phyloP scores from a whole-genome alignment of 805 yeast species.

The Metschnikowia lunata region DNA sequence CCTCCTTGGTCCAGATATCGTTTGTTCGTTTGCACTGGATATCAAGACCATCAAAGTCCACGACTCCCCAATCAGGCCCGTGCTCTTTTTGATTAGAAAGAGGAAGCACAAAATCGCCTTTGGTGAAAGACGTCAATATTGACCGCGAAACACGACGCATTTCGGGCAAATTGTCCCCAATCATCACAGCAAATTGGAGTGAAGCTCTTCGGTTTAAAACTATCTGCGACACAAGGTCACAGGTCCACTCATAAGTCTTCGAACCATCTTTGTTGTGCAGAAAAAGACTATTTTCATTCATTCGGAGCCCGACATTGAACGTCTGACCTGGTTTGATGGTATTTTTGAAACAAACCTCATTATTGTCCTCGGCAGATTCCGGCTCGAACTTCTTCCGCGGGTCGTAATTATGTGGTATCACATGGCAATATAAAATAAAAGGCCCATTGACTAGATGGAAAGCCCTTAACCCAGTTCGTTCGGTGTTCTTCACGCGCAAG shows the following conservation, averaged over 20 bases:
- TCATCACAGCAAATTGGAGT: slow-evolving; percentile 32
- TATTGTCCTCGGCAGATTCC: slow-evolving; percentile 15
- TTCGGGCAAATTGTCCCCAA: slow-evolving; percentile 32
- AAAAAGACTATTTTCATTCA: slow-evolving; percentile 43
- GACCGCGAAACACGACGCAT: slow-evolving; percentile 33
- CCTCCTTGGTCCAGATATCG: slow-evolving; percentile 30
- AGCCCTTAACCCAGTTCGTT: slow-evolving; percentile 34
- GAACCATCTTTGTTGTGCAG: slow-evolving; percentile 14
- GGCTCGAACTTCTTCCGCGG: slow-evolving; percentile 24
- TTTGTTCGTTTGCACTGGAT: slow-evolving; percentile 25
- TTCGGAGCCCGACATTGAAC: slow-evolving; percentile 50
- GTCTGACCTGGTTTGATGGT: slow-evolving; percentile 66
- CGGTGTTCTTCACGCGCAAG: slow-evolving; percentile 38
- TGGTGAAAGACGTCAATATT: slow-evolving; percentile 11
- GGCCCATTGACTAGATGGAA: slow-evolving; percentile 42
- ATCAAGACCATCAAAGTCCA: slow-evolving; percentile 14
- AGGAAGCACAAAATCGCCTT: slow-evolving; percentile 15
- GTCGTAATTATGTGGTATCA: slow-evolving; percentile 34
- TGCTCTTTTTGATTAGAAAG: slow-evolving; percentile 8
- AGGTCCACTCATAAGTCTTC: slow-evolving; percentile 30
- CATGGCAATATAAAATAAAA: slow-evolving; percentile 41
- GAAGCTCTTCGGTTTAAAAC: slow-evolving; percentile 30
- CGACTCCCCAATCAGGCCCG: slow-evolving; percentile 12
- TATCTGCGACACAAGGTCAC: slow-evolving; percentile 41
- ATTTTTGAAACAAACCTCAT: slow-evolving; percentile 35